Percentiles rank a stretch among this genome's conserved stretches.
Evolutionary conservation across 139 green algal genomes (phyloP).

Genomic region (Edaphochlamys debaryana): DNA sequence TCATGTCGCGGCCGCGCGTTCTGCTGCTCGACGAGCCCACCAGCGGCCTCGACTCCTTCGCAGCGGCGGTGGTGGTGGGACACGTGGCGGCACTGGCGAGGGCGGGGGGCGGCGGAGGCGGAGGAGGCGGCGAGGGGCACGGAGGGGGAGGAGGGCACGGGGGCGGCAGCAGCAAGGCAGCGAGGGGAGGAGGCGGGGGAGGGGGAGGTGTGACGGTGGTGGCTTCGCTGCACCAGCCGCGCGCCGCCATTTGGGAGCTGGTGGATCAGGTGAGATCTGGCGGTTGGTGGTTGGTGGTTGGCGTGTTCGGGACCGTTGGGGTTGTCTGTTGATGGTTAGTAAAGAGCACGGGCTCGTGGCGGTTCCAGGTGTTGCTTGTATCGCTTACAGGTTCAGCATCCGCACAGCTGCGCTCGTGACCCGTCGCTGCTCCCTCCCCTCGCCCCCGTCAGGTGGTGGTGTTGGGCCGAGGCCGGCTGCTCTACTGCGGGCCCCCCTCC

Average conservation of each 20-base stretch:
- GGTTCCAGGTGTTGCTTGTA: too few relatives aligned
- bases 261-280: slow-evolving; percentile 37
- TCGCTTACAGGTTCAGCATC: too few relatives aligned
- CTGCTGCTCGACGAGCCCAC: slow-evolving; percentile 57
- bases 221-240: slow-evolving; percentile 69
- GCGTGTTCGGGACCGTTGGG: too few relatives aligned
- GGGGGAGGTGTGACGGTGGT: slow-evolving; percentile 48
- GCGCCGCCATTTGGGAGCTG: slow-evolving; percentile 66
- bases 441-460: slow-evolving; percentile 10
- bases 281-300: not conserved
- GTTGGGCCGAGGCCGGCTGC: slow-evolving; percentile 27
- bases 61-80: slow-evolving; percentile 66
- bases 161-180: not conserved
- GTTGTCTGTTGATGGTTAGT: too few relatives aligned
- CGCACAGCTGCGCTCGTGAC: too few relatives aligned
- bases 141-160: not conserved
- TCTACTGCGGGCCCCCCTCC: slow-evolving; percentile 55
- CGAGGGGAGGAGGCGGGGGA: not conserved
- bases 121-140: not conserved
- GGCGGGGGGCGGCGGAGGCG: not conserved
- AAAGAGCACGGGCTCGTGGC: too few relatives aligned
- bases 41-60: slow-evolving; percentile 66
- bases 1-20: slow-evolving; percentile 19
- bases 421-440: not conserved
- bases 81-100: slow-evolving; percentile 60